Percentiles rank a stretch among this genome's conserved stretches.
These are phyloP conservation scores for Trichophyton rubrum DNA, from an alignment of 2,329 filamentous ascomycete species.

Conservation along the genomic window DNA sequence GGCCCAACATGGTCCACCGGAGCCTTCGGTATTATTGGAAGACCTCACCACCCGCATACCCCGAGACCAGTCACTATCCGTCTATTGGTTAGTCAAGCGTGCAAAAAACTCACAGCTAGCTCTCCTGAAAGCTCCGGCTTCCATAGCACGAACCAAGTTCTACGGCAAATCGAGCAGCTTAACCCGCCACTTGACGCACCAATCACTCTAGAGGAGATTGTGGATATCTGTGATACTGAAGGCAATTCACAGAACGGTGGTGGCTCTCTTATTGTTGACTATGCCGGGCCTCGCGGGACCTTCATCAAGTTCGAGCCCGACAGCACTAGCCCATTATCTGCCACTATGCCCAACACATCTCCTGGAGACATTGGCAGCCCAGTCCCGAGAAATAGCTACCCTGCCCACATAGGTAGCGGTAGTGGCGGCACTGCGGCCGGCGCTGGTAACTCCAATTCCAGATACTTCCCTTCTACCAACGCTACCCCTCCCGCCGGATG, in stretches of 20 bases:
- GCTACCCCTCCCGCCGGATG: constrained; percentile 26
- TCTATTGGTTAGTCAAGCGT: constrained; percentile 63
- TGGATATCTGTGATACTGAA: constrained; percentile 81
- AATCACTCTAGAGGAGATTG: constrained; percentile 54
- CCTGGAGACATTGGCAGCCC: constrained; percentile 62
- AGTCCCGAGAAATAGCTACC: constrained; percentile 35
- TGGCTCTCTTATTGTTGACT: constrained; percentile 64
- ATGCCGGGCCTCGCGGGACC: constrained; percentile 33
- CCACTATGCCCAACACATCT: constrained; percentile 31
- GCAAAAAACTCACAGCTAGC: constrained; percentile 46
- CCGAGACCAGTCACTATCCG: constrained; percentile 58
- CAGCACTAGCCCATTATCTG: constrained; percentile 32
- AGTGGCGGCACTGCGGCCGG: constrained; percentile 17
- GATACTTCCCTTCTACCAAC: constrained; percentile 22
- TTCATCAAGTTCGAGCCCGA: constrained; percentile 43
- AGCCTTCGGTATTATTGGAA: constrained; percentile 39
- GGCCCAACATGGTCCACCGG: constrained; percentile 37
- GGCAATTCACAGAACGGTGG: constrained; percentile 78
- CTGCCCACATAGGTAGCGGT: constrained; percentile 26
- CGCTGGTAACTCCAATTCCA: constrained; percentile 11
- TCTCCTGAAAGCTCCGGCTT: constrained; percentile 40
- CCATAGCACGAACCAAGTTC: constrained; percentile 53
- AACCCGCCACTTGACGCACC: constrained; percentile 45
- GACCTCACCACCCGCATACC: constrained; percentile 39
- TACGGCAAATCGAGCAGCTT: constrained; percentile 49